Percentiles rank a stretch among this genome's conserved stretches.
phyloP scores from a whole-genome alignment of 441 rosid genomes.

The Omphalea diandra region DNA sequence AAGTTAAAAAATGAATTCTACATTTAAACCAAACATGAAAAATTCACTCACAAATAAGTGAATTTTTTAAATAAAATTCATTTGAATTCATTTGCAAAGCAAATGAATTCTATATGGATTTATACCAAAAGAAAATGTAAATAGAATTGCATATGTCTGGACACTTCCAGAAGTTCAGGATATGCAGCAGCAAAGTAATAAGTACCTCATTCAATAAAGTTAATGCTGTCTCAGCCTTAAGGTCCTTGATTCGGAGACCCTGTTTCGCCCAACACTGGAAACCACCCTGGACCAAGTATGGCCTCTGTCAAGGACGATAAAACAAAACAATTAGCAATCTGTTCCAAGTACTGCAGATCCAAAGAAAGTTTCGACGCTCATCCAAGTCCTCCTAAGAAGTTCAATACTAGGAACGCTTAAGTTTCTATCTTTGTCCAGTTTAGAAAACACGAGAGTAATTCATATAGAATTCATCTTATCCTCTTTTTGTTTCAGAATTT shows the following conservation, averaged over 20 bases:
- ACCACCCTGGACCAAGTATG: constrained; percentile 87
- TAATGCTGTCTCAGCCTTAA: constrained; percentile 75
- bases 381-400: neutral
- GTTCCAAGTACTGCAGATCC: neutral
- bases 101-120: too few relatives aligned
- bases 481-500: constrained; percentile 7
- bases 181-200: constrained; percentile 7
- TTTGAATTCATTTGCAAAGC: too few relatives aligned
- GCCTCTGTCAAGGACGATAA: constrained; percentile 46
- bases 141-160: neutral
- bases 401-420: neutral
- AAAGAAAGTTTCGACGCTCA: neutral
- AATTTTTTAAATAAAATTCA: too few relatives aligned
- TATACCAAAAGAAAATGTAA: too few relatives aligned
- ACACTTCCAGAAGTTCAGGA: too few relatives aligned
- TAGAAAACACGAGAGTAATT: neutral
- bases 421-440: neutral
- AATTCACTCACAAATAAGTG: too few relatives aligned
- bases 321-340: constrained; percentile 22
- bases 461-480: constrained; percentile 1
- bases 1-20: too few relatives aligned
- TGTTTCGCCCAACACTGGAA: constrained; percentile 78
- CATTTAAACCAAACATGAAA: too few relatives aligned
- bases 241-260: constrained; percentile 81
- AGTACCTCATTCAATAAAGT: constrained; percentile 83